Conservation (phyloP, 2,329 filamentous ascomycete species). For the Raffaelea albimanens region DNA sequence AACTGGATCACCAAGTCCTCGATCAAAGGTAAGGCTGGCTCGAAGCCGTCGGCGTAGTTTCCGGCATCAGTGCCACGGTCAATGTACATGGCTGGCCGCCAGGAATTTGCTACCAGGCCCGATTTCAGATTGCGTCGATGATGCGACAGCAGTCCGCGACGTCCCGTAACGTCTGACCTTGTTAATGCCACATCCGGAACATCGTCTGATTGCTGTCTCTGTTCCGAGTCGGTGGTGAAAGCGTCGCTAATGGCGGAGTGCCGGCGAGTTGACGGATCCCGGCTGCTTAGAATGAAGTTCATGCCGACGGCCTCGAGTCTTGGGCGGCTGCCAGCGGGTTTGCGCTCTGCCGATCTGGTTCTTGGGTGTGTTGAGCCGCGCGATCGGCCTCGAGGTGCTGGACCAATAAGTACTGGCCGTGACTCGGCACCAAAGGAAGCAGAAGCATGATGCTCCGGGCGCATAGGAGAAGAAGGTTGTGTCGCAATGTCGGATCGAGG, state of each 20-base stretch:
- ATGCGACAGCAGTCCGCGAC: background rate
- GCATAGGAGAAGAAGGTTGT: background rate
- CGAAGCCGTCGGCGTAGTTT: conserved; percentile 3
- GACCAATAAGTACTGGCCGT: conserved; percentile 1
- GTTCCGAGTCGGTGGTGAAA: background rate
- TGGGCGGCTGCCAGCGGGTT: background rate
- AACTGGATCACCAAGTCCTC: conserved; percentile 51
- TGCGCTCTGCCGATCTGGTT: conserved; percentile 7
- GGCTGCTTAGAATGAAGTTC: conserved; percentile 10
- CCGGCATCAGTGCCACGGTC: conserved; percentile 30
- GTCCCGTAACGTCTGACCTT: too few relatives aligned
- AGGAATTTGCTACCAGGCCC: background rate
- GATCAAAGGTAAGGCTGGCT: conserved; percentile 37
- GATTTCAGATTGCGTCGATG: too few relatives aligned
- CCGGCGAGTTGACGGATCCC: conserved; percentile 8
- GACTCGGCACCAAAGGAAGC: background rate
- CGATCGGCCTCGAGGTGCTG: conserved; percentile 2
- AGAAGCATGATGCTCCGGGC: background rate
- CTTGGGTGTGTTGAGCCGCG: conserved; percentile 1
- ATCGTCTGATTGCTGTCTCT: background rate
- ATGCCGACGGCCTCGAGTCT: background rate
- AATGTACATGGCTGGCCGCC: conserved; percentile 17
- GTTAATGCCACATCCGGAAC: background rate
- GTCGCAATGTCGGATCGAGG: background rate
- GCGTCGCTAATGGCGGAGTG: conserved; percentile 2